These are phyloP conservation scores for Dimocarpus longan DNA, from an alignment of 345 rosid species.

Conservation along the genomic window DNA sequence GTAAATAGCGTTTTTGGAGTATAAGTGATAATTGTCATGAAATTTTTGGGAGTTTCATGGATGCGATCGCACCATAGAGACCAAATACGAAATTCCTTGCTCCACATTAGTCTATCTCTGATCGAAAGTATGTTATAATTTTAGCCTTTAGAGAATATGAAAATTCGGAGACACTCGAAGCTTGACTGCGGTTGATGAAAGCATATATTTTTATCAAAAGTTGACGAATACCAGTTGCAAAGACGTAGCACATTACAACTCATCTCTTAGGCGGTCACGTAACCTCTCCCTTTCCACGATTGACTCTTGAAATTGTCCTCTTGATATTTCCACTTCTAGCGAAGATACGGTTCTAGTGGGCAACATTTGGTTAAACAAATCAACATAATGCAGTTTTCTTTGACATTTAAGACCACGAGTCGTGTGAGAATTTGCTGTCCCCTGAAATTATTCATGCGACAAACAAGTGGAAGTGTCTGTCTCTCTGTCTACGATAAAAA, in stretches of 20 bases:
- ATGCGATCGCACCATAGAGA: background rate
- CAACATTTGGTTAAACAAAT: too few relatives aligned
- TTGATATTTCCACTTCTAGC: background rate
- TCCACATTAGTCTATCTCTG: background rate
- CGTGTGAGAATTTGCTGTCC: too few relatives aligned
- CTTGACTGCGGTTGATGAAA: background rate
- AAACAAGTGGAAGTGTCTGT: too few relatives aligned
- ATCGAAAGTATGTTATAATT: background rate
- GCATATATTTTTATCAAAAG: too few relatives aligned
- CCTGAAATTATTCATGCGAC: too few relatives aligned
- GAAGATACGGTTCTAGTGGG: too few relatives aligned
- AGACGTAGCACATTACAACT: background rate
- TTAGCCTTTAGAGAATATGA: too few relatives aligned
- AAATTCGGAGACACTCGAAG: background rate
- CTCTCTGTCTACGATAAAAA: too few relatives aligned
- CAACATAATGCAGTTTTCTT: too few relatives aligned
- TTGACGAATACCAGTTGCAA: background rate
- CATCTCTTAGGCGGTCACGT: background rate
- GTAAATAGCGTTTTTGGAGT: too few relatives aligned
- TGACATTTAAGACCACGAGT: too few relatives aligned
- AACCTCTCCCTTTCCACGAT: background rate
- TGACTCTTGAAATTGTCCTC: background rate
- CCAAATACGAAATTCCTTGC: background rate
- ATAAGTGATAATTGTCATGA: background rate
- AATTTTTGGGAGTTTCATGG: background rate